These are phyloP conservation scores for Boletus calvinii DNA, from an alignment of 1,284 basidiomycete species.

Conservation along the genomic window DNA sequence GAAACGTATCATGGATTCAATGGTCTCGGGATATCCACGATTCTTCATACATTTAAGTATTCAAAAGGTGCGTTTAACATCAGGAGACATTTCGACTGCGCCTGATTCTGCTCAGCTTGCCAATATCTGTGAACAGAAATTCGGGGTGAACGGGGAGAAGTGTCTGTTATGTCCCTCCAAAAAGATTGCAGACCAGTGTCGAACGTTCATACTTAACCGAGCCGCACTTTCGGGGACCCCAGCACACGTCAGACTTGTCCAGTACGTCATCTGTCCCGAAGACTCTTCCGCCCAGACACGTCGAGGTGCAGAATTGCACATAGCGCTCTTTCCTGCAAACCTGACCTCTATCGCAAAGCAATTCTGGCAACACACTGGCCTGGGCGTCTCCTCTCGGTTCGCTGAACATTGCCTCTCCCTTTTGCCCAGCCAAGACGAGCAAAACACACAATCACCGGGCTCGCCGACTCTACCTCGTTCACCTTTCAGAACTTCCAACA, in stretches of 20 bases:
- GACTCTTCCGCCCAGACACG: constrained; percentile 35
- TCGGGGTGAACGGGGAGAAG: constrained; percentile 66
- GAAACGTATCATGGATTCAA: constrained; percentile 75
- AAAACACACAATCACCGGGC: constrained; percentile 25
- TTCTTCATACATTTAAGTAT: constrained; percentile 95
- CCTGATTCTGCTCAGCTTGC: constrained; percentile 59
- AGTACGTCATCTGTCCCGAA: constrained; percentile 71
- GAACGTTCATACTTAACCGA: constrained; percentile 68
- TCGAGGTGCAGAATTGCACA: constrained; percentile 62
- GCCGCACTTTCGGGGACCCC: constrained; percentile 42
- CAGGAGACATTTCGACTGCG: background rate
- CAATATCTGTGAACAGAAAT: constrained; percentile 72
- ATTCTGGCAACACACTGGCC: constrained; percentile 96
- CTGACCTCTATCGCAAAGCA: constrained; percentile 75
- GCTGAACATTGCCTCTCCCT: constrained; percentile 82
- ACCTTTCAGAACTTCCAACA: constrained; percentile 50
- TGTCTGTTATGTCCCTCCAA: constrained; percentile 81
- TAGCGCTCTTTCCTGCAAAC: constrained; percentile 77
- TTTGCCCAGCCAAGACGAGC: constrained; percentile 41
- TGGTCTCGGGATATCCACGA: constrained; percentile 95
- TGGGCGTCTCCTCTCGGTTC: constrained; percentile 85
- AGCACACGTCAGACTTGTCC: constrained; percentile 64
- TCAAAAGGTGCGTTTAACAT: constrained; percentile 63
- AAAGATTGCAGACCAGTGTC: constrained; percentile 70
- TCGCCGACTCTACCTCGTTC: constrained; percentile 33